Evolutionary conservation across 108 stramenopile genomes (phyloP).

Genomic region (Nannochloropsis granulata): DNA sequence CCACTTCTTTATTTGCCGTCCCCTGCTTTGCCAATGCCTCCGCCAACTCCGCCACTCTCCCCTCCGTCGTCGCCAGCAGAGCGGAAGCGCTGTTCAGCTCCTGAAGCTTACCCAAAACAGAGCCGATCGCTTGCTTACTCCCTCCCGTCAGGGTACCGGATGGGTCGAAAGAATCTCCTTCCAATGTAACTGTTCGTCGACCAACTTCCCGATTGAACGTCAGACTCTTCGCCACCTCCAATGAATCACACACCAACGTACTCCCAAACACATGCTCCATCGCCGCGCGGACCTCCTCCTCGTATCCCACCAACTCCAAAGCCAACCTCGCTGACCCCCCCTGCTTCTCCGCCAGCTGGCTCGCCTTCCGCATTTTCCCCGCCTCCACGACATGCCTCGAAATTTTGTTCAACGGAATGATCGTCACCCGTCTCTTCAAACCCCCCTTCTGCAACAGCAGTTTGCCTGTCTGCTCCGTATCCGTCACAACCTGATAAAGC

Average conservation of each 20-base stretch:
- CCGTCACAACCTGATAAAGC: conserved; percentile 90
- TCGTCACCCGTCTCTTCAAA: conserved; percentile 76
- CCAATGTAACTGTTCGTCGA: conserved; percentile 77
- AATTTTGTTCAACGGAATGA: conserved; percentile 95
- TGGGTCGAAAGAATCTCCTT: conserved; percentile 94
- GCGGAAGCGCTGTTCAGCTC: conserved; percentile 3
- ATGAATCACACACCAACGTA: conserved; percentile 71
- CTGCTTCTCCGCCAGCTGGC: not conserved
- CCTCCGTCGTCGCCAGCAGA: not conserved
- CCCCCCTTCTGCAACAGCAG: conserved; percentile 80
- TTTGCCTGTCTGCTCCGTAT: conserved; percentile 85
- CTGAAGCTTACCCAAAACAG: conserved; percentile 9
- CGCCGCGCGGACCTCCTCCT: conserved; percentile 74
- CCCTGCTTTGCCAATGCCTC: not conserved
- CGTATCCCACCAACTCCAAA: conserved; percentile 77
- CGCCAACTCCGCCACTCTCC: not conserved
- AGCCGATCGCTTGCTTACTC: conserved; percentile 14
- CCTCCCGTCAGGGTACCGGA: conserved; percentile 75
- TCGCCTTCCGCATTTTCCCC: conserved; percentile 8
- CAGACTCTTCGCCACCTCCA: conserved; percentile 69
- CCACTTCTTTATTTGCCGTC: not conserved
- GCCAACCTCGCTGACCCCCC: not conserved
- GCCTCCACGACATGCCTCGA: conserved; percentile 40
- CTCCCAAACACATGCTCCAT: conserved; percentile 90
- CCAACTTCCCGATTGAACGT: conserved; percentile 55